These are phyloP conservation scores for Microcos paniculata DNA, from an alignment of 345 rosid genomes.

Conservation along the genomic window DNA sequence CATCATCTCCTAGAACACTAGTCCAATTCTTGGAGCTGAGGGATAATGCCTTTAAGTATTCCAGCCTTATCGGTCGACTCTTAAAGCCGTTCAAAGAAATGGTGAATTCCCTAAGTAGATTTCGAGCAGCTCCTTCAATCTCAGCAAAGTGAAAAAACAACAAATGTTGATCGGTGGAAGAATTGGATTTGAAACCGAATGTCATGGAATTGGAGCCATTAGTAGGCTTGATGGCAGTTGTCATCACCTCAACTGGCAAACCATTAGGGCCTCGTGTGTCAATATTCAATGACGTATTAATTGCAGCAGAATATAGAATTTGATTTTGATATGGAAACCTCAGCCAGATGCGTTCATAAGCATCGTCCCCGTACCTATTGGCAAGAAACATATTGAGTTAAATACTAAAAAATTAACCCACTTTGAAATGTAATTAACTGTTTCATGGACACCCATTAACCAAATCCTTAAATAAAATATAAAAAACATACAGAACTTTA, in stretches of 20 bases:
- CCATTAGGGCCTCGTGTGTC: not conserved
- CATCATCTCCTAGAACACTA: no score
- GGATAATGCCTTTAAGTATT: constrained; percentile 21
- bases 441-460: no score
- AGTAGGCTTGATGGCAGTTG: not conserved
- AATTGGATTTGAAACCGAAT: no score
- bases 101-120: constrained; percentile 4
- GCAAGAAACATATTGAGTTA: not conserved
- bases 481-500: no score
- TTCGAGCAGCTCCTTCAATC: not conserved
- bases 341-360: constrained; percentile 23
- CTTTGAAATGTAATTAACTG: no score
- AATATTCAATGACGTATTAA: not conserved
- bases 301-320: not conserved
- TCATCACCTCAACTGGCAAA: constrained; percentile 4
- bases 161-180: not conserved
- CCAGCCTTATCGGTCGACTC: not conserved
- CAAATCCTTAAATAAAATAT: no score
- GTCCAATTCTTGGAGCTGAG: not conserved
- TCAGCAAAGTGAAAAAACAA: constrained; percentile 26
- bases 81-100: not conserved
- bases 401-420: no score
- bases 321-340: not conserved
- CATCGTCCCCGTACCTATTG: constrained; percentile 23
- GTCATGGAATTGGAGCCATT: not conserved